Base-by-base conservation (phyloP, 2,329 filamentous ascomycete species). In the Ceratocystis cacaofunesta region DNA sequence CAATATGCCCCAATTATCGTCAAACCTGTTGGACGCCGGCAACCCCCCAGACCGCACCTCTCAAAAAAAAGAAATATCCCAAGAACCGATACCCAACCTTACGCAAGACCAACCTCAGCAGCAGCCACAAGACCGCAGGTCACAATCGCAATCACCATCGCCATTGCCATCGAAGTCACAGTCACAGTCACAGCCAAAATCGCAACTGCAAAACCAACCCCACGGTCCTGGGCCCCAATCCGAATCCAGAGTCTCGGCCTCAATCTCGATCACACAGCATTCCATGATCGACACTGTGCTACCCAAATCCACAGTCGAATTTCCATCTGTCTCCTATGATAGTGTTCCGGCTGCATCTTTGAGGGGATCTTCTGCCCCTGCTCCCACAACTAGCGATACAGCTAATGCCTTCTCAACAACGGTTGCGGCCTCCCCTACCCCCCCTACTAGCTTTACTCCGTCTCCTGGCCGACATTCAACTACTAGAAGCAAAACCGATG, bases 401-500 rank as follows among this genome's bases (percentile, higher is more conserved):
- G 12, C 17, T 17, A 19, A 17, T n/a, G 8, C 15, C 32, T 19
- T 58, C 8, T 15, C 55, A n/a, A n/a, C 55, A n/a, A 32, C 28
- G 7, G n/a, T 8, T 15, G 28, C 28, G n/a, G 19, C 30, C n/a
- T 36, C 65, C 48, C 63, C 22, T 36, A 63, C 65, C 52, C 57
- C 46, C 41, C 66, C 44, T 63, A 5, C 63, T 60, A 44, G 46
- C 52, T 57, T 67, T 61, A 61, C 62, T 62, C 68, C 30, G 64
- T 67, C 61, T n/a, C 48, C 43, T n/a, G 62, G 32, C 22, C 36
- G 17, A 22, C 2, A 15, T 10, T 36, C 28, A 30, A 61, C 44
- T 57, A 25, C 10, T 43, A 6, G 30, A 61, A n/a, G 50, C 25
- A 61, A 41, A 58, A 7, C 55, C 65, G 15, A 7, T 25, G 8